A percentile compares a stretch with the other conserved stretches of the same genome.
Conservation (phyloP, 345 rosid species). For the Boechera divaricarpa region DNA sequence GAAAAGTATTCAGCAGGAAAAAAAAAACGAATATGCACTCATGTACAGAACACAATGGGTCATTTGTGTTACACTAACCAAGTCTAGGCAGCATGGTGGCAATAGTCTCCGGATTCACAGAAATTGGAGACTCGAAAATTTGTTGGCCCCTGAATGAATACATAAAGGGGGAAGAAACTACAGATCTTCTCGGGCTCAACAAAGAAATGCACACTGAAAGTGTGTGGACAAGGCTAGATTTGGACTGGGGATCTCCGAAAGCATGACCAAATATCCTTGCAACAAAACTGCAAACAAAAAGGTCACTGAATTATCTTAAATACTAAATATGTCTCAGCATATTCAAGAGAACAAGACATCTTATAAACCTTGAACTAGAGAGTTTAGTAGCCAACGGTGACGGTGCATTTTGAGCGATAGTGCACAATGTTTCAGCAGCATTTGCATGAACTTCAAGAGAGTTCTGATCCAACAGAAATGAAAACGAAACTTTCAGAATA, state of each 20-base stretch:
- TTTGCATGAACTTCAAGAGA: constrained; percentile 90
- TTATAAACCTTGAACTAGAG: constrained; percentile 78
- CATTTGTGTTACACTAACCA: constrained; percentile 58
- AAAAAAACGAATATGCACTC: background rate
- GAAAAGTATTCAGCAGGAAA: background rate
- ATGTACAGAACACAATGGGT: constrained; percentile 20
- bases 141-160: constrained; percentile 86
- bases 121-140: constrained; percentile 77
- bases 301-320: constrained; percentile 18
- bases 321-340: constrained; percentile 1
- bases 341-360: constrained; percentile 13
- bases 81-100: constrained; percentile 94
- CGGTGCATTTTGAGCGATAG: constrained; percentile 85
- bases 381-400: constrained; percentile 92
- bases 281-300: constrained; percentile 70
- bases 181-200: constrained; percentile 90
- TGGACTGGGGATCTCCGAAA: constrained; percentile 84
- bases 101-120: constrained; percentile 87
- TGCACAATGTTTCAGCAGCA: constrained; percentile 91
- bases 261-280: constrained; percentile 94
- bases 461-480: constrained; percentile 51
- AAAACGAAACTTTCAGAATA: constrained; percentile 16
- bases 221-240: constrained; percentile 90
- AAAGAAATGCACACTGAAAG: constrained; percentile 98
- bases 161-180: constrained; percentile 75